These are phyloP conservation scores for Gentiana dahurica DNA, from an alignment of 257 asterid genomes.

Conservation along the genomic window DNA sequence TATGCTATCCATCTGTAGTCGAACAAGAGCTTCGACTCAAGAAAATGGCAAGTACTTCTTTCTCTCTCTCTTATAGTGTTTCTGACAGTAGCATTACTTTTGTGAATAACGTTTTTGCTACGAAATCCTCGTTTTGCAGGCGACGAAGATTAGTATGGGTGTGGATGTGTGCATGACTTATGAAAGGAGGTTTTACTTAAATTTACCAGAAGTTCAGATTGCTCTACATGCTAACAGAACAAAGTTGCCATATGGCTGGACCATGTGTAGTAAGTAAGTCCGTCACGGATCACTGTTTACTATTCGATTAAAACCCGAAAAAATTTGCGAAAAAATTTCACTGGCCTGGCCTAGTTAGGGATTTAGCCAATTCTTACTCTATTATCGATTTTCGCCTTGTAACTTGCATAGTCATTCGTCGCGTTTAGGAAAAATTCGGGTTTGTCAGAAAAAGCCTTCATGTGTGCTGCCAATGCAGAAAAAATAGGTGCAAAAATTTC, in stretches of 20 bases:
- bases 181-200: slow-evolving; percentile 76
- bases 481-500: too few relatives aligned
- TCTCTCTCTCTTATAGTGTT: not conserved
- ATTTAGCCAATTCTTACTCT: too few relatives aligned
- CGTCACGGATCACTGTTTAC: too few relatives aligned
- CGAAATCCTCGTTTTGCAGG: slow-evolving; percentile 34
- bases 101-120: not conserved
- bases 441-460: too few relatives aligned
- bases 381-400: too few relatives aligned
- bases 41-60: slow-evolving; percentile 47
- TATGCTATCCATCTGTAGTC: slow-evolving; percentile 88
- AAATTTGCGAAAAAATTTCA: too few relatives aligned
- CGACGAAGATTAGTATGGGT: slow-evolving; percentile 66
- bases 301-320: too few relatives aligned
- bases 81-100: not conserved
- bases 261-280: slow-evolving; percentile 72
- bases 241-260: slow-evolving; percentile 63
- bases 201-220: slow-evolving; percentile 89
- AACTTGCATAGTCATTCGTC: too few relatives aligned
- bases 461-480: too few relatives aligned
- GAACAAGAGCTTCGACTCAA: slow-evolving; percentile 77
- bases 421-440: too few relatives aligned
- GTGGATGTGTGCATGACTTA: slow-evolving; percentile 88
- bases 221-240: slow-evolving; percentile 96
- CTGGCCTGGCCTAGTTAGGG: too few relatives aligned